Evolutionary conservation across 805 yeast species (phyloP), one percentile per base, ranked within the genome.

Genomic region (Ogataea neopini): DNA sequence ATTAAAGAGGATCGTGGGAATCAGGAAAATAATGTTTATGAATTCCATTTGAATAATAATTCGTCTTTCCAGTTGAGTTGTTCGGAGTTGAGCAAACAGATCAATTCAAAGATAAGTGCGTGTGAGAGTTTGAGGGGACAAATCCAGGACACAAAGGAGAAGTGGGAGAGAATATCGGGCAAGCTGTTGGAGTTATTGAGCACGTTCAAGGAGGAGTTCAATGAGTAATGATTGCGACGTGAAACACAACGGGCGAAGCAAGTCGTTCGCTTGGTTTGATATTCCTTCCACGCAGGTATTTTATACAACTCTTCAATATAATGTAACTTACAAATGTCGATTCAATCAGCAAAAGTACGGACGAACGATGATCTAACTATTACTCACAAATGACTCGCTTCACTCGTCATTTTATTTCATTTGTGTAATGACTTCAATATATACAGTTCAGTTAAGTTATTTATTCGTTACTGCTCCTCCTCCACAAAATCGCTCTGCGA

Each of bases 91-190:
- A 38, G 51, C 10, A 38, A 44, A 9, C 43, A 48, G 19, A 62
- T 66, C 10, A 54, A 57, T 3, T 35, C 41, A 9, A 63, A 64
- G 41, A 49, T 64, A 5, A 29, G 43, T 2, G 61, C 57, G 14
- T 66, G 70, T 47, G 63, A 61, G 7, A 45, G 41, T 10, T 44
- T 62, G 13, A 48, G 52, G 34, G 25, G 23, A 11, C 52, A 56
- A 37, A 54, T 62, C 14, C 49, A 43, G 14, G 44, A 48, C 4
- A 47, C 57, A 30, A 62, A 59, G 42, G 37, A 33, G 2, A 56
- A 51, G 38, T 65, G 69, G 69, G 54, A 61, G 40, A 25, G 33
- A 3, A 36, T 60, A 6, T 51, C 64, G 23, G 25, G 35, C 6
- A 56, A 53, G 25, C 41, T 56, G 38, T 28, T 49, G 15, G 47